A percentile compares a stretch with the other conserved stretches of the same genome.
Evolutionary conservation across 768 basidiomycete genomes (phyloP).

Genomic region (Gymnopilus junonius): DNA sequence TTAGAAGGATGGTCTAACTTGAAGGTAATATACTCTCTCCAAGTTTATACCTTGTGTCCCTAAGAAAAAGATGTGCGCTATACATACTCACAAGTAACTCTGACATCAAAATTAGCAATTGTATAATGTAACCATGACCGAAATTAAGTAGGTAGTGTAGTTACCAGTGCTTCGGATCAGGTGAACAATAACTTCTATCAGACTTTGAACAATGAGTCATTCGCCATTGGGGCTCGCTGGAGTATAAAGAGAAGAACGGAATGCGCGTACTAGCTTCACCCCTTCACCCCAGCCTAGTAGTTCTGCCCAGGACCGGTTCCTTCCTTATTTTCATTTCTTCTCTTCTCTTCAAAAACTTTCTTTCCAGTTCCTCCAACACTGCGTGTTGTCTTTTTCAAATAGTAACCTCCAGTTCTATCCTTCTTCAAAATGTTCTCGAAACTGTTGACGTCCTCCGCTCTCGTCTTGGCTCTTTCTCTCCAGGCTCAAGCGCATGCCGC

Average conservation of each 20-base stretch:
- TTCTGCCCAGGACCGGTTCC: conserved; percentile 36
- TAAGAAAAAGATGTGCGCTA: background rate
- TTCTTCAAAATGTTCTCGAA: conserved; percentile 33
- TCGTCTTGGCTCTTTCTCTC: conserved; percentile 38
- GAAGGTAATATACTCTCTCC: background rate
- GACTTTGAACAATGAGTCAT: conserved; percentile 4
- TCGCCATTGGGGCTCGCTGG: background rate
- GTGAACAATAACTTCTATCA: conserved; percentile 8
- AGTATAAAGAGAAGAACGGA: conserved; percentile 14
- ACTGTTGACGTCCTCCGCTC: conserved; percentile 29
- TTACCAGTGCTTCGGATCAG: conserved; percentile 25
- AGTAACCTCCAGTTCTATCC: background rate
- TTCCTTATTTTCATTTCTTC: conserved; percentile 20
- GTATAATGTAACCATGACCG: conserved; percentile 3
- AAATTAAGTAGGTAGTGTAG: conserved; percentile 18
- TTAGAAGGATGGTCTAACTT: background rate
- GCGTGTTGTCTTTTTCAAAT: conserved; percentile 17
- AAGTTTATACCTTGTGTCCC: no score
- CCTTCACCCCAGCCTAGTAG: conserved; percentile 21
- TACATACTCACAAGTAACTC: background rate
- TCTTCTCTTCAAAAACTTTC: conserved; percentile 8
- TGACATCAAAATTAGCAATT: background rate
- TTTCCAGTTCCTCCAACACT: conserved; percentile 16
- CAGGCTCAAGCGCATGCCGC: conserved; percentile 46
- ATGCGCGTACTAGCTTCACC: conserved; percentile 10